Conservation (phyloP, 169 alveolate genomes). For the Eimeria brunetti region DNA sequence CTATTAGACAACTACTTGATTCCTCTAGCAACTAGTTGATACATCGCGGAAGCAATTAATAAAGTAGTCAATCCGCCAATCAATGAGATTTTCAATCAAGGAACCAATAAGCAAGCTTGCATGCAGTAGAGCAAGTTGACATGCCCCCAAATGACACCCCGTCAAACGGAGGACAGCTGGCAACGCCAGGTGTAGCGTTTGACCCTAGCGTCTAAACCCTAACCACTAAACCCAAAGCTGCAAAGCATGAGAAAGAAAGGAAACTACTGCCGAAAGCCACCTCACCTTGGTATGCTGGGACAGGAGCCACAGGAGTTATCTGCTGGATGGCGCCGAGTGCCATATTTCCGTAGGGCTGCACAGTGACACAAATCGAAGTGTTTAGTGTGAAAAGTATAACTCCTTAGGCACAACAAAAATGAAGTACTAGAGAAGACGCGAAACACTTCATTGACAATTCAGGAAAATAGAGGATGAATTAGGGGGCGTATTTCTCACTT, state of each 20-base stretch:
- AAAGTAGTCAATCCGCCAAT: too few species aligned
- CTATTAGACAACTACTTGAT: too few species aligned
- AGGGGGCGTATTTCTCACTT: neutral
- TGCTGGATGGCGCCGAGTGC: constrained; percentile 74
- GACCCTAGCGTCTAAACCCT: neutral
- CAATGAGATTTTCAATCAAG: too few species aligned
- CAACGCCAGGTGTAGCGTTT: too few species aligned
- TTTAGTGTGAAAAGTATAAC: neutral
- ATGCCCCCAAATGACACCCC: neutral
- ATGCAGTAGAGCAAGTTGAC: neutral
- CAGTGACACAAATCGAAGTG: neutral
- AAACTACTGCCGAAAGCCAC: neutral
- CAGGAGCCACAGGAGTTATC: constrained; percentile 34
- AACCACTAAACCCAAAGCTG: neutral
- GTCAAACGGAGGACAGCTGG: neutral
- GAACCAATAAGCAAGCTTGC: neutral
- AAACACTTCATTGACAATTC: too few species aligned
- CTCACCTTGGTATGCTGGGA: constrained; percentile 60
- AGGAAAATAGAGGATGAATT: neutral
- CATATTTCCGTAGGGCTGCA: constrained; percentile 75
- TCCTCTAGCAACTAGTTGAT: too few species aligned
- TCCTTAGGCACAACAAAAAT: neutral
- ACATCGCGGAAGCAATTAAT: too few species aligned
- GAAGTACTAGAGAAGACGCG: neutral
- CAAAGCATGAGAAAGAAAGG: neutral